Conservation (phyloP, 805 yeast species). For the Candida hungchunana region DNA sequence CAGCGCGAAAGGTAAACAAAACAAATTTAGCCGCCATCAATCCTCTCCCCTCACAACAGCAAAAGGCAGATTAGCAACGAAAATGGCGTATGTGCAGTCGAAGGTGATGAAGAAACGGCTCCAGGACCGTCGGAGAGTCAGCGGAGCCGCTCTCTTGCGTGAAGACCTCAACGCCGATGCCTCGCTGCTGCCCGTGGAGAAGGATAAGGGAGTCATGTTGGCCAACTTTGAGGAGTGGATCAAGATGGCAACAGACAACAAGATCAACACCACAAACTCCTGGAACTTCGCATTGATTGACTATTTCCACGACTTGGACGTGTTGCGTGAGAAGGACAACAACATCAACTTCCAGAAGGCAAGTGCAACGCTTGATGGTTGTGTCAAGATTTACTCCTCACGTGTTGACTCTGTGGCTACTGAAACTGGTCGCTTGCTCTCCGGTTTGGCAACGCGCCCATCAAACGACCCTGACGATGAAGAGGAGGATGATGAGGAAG, state of each 20-base stretch:
- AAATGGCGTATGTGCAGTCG: constrained; percentile 27
- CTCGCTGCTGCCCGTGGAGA: constrained; percentile 20
- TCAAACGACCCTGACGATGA: constrained; percentile 9
- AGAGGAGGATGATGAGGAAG: constrained; percentile 21
- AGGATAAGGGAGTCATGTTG: constrained; percentile 34
- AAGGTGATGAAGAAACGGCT: constrained; percentile 27
- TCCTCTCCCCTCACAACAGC: too few relatives aligned
- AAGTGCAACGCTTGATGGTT: constrained; percentile 86
- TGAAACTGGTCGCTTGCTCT: constrained; percentile 79
- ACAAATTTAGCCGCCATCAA: too few relatives aligned
- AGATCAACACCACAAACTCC: constrained; percentile 77
- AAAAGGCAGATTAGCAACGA: too few relatives aligned
- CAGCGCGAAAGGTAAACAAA: too few relatives aligned
- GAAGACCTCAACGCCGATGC: constrained; percentile 25
- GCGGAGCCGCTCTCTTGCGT: constrained; percentile 31
- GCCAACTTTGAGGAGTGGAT: constrained; percentile 28
- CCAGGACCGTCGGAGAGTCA: constrained; percentile 28
- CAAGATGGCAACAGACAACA: constrained; percentile 33
- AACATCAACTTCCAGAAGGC: constrained; percentile 87
- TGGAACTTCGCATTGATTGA: constrained; percentile 92
- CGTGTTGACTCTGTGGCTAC: constrained; percentile 92
- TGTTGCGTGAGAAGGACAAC: constrained; percentile 69
- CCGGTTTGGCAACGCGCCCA: constrained; percentile 55
- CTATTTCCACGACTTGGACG: constrained; percentile 79
- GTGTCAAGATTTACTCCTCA: constrained; percentile 87